Conservation (phyloP, 495 filamentous ascomycete genomes). For the Glonium stellatum region DNA sequence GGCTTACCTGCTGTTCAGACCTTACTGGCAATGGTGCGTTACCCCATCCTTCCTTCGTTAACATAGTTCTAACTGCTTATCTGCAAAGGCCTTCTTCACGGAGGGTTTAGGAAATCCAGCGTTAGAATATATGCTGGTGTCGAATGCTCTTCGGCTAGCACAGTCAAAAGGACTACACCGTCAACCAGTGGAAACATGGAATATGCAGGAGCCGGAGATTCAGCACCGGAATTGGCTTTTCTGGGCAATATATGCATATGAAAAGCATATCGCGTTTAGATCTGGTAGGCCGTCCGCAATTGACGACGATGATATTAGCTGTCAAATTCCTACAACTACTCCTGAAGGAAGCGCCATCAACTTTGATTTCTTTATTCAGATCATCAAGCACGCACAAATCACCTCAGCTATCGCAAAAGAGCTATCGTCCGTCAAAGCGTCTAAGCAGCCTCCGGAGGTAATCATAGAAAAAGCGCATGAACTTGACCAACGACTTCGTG, state of each 20-base stretch:
- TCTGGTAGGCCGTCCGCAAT: constrained; percentile 15
- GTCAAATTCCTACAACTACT: constrained; percentile 1
- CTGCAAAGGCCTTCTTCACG: constrained; percentile 7
- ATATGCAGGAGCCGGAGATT: not conserved
- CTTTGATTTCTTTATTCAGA: not conserved
- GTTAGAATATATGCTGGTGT: constrained; percentile 15
- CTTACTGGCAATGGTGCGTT: not conserved
- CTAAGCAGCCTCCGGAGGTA: not conserved
- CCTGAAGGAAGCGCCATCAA: constrained; percentile 1
- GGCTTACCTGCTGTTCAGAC: constrained; percentile 2
- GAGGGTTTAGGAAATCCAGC: constrained; percentile 9
- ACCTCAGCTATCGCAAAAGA: not conserved
- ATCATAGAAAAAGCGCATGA: constrained; percentile 2
- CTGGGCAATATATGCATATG: constrained; percentile 14
- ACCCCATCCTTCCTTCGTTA: not conserved
- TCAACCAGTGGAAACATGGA: constrained; percentile 6
- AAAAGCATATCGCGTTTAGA: constrained; percentile 12
- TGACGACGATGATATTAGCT: constrained; percentile 18
- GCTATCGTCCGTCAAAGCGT: not conserved
- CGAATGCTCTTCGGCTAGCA: constrained; percentile 7
- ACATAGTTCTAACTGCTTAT: not conserved
- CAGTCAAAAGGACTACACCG: constrained; percentile 19
- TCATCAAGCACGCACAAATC: constrained; percentile 2
- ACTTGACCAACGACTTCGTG: not conserved
- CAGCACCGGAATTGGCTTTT: constrained; percentile 15